A percentile compares a stretch with the other conserved stretches of the same genome.
phyloP scores from a whole-genome alignment of 306 rosid genomes.

The Casuarina cunninghamiana region DNA sequence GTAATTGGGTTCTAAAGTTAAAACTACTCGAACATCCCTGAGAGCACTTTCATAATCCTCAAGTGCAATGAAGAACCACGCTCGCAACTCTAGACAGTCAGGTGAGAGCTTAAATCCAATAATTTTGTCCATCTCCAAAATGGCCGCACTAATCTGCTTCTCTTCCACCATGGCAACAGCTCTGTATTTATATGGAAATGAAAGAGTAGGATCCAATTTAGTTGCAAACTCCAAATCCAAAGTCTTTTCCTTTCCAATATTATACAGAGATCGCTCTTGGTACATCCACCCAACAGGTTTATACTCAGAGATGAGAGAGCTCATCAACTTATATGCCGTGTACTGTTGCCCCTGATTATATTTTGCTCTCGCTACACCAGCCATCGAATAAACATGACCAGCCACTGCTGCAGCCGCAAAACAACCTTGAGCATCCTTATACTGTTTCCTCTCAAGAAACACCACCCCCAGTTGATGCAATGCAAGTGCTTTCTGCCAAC shows the following conservation, averaged over 20 bases:
- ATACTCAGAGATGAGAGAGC: slow-evolving; percentile 60
- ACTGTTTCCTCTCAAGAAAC: slow-evolving; percentile 63
- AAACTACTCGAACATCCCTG: slow-evolving; percentile 64
- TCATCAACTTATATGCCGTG: slow-evolving; percentile 68
- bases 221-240: slow-evolving; percentile 71
- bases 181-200: slow-evolving; percentile 66
- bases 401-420: slow-evolving; percentile 62
- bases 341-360: slow-evolving; percentile 68
- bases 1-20: slow-evolving; percentile 69
- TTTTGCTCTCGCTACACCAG: slow-evolving; percentile 76
- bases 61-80: slow-evolving; percentile 64
- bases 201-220: slow-evolving; percentile 72
- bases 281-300: slow-evolving; percentile 89
- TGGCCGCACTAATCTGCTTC: slow-evolving; percentile 59
- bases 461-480: slow-evolving; percentile 75
- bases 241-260: slow-evolving; percentile 64
- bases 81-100: slow-evolving; percentile 73
- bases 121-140: slow-evolving; percentile 60
- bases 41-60: slow-evolving; percentile 63
- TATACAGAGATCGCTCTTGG: slow-evolving; percentile 75
- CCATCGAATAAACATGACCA: slow-evolving; percentile 72
- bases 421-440: slow-evolving; percentile 47
- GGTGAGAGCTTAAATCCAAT: slow-evolving; percentile 66
- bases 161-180: slow-evolving; percentile 62
- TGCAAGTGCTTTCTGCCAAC: slow-evolving; percentile 69